Conservation (phyloP, 163 green algal species). For the Volvox carteri region DNA sequence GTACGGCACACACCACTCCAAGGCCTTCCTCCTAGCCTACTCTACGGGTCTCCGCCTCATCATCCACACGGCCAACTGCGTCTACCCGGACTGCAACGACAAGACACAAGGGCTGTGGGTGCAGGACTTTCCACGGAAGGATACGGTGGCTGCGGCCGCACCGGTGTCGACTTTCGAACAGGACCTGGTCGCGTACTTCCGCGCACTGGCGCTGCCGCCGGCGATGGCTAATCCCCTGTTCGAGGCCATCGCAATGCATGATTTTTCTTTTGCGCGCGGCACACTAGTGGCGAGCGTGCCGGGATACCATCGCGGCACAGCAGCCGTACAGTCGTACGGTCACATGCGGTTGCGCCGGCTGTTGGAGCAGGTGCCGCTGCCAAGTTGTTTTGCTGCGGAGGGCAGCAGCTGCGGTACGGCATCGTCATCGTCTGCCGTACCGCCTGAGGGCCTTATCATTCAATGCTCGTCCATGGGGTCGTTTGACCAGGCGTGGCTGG, state of each 20-base stretch:
- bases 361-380: conserved; percentile 63
- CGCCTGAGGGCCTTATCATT: conserved; percentile 63
- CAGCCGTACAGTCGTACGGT: conserved; percentile 71
- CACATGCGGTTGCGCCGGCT: conserved; percentile 78
- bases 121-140: conserved; percentile 82
- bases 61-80: conserved; percentile 89
- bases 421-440: not conserved
- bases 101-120: conserved; percentile 78
- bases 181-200: conserved; percentile 75
- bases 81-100: conserved; percentile 86
- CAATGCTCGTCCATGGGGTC: conserved; percentile 87
- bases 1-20: conserved; percentile 84
- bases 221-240: conserved; percentile 12
- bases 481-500: conserved; percentile 79
- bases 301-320: conserved; percentile 72
- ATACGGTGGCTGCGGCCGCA: not conserved
- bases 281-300: conserved; percentile 72
- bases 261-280: conserved; percentile 79
- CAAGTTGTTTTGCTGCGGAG: not conserved
- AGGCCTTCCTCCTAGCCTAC: conserved; percentile 80
- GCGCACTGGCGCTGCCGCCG: conserved; percentile 68
- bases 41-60: conserved; percentile 79
- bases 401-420: not conserved
- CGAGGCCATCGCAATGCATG: conserved; percentile 61
- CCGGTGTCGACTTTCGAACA: conserved; percentile 26